A percentile compares a stretch with the other conserved stretches of the same genome.
These are phyloP conservation scores for Spathaspora arborariae DNA, from an alignment of 805 yeast genomes.

Conservation along the genomic window DNA sequence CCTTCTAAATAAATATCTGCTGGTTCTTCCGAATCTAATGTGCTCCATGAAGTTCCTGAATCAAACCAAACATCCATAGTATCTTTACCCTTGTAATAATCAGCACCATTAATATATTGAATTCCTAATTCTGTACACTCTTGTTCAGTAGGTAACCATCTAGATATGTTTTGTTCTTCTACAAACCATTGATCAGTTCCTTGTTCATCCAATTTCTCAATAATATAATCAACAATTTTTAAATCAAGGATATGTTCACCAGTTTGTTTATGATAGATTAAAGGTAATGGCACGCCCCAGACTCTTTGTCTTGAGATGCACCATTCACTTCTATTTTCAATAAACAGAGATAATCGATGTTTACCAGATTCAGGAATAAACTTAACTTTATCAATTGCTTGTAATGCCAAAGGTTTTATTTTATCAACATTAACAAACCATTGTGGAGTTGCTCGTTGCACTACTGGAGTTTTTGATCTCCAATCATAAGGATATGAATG, in stretches of 20 bases:
- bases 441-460: conserved; percentile 92
- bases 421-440: conserved; percentile 89
- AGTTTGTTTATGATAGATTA: conserved; percentile 54
- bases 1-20: conserved; percentile 94
- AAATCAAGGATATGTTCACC: conserved; percentile 62
- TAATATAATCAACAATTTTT: conserved; percentile 52
- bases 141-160: conserved; percentile 73
- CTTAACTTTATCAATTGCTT: conserved; percentile 56
- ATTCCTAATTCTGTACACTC: conserved; percentile 8
- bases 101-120: background rate
- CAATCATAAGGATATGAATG: conserved; percentile 97
- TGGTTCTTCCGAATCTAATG: conserved; percentile 36
- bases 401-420: conserved; percentile 60
- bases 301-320: conserved; percentile 93
- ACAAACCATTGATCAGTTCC: conserved; percentile 86
- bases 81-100: conserved; percentile 66
- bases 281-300: conserved; percentile 99
- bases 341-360: conserved; percentile 68
- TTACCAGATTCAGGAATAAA: conserved; percentile 75
- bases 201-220: conserved; percentile 46
- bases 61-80: conserved; percentile 99
- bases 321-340: conserved; percentile 86
- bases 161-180: conserved; percentile 43
- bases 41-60: conserved; percentile 89
- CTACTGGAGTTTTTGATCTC: conserved; percentile 94